Evolutionary conservation across 164 flowering plant genomes (phyloP), one percentile per base, ranked within the genome.

Genomic region (Chimonanthus praecox): DNA sequence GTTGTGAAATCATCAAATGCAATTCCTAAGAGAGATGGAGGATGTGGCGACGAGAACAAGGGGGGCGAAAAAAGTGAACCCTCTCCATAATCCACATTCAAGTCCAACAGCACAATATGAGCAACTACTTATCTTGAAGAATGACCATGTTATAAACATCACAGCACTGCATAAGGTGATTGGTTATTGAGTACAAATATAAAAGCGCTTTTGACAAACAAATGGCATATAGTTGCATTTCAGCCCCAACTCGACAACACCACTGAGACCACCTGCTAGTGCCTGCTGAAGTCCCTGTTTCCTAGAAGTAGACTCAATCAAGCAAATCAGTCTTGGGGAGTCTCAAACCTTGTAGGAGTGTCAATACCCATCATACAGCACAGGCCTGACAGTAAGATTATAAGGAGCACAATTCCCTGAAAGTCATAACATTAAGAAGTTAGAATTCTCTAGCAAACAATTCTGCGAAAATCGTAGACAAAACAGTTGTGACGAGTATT

Each of bases 341-440:
- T 64, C 87, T 92, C 97, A 75, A 92, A 94, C 82, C 99, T 87
- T 8, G 97, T 82, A 46, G 97, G 99, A 72, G 94, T 86, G 75
- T 95, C 97, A 47, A 95, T 95, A 20, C 99, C 99, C 94, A 84
- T 82, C 98, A 95, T 95, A 81, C 97, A 95, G 83, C 97, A 88
- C 65, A 95, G 90, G 48, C 97, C 98, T 1, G 96, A 92, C 75
- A 95, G 80, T 65, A 95, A 77, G 81, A 92, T 91, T 74, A 95
- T 78, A 33, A 92, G 94, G 84, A 95, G 75, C 64, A 92, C 98
- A 68, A 95, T 77, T 8, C 82, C 98, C 99, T 95, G 98, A 47
- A 86, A 64, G 47, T 76, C 71, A 73, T 8, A 65, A n/a, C 63
- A 64, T 58, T 7, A 74, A 75, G 33, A 60, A 47, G 64, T 80